Evolutionary conservation across 2,329 filamentous ascomycete species (phyloP), one percentile per base, ranked within the genome.

Genomic region (Sporothrix sp.): DNA sequence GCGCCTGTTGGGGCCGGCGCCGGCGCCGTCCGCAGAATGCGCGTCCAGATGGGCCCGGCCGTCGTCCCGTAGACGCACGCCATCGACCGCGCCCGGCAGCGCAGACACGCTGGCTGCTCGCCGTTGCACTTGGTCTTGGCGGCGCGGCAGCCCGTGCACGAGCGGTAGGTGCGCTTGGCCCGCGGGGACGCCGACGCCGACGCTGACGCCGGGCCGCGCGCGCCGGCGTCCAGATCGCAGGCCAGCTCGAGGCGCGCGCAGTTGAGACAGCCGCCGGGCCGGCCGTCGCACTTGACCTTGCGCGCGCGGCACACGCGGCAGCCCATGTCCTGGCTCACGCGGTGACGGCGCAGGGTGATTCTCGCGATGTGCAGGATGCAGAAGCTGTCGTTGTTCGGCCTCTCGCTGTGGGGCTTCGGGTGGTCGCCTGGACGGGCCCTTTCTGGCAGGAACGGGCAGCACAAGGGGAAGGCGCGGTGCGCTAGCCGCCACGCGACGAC

Each of bases 51-150:
- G 4, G 51, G 51, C 39, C 28, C 25, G 5, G 25, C 21, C 4
- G 38, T 32, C 4, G 32, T 16, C 3, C n/a, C 23, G 30, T 53
- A 53, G 3, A 40, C 43, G 21, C 53, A 55, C 6, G 28, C 21
- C 2, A 27, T n/a, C 7, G 36, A 42, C 36, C 45, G 44, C 23
- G 14, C 21, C 10, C 27, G 30, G 47, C 53, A 54, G 9, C 53
- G 40, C 9, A 40, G 30, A 37, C 53, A 55, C 2, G 27, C 20
- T 36, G 50, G 47, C 42, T 43, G 35, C 7, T 48, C 50, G 23
- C 50, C 53, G 32, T 44, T 44, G 50, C 53, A 54, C n/a, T 54
- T 54, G 13, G 46, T 39, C 40, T 52, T 54, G 40, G 50, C 53
- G 2, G 14, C 14, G 21, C 35, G 50, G 44, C 42, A 52, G 38